Percentiles rank a stretch among this genome's conserved stretches.
Conservation (phyloP, 1,284 basidiomycete species). For the Marasmius tenuissimus region DNA sequence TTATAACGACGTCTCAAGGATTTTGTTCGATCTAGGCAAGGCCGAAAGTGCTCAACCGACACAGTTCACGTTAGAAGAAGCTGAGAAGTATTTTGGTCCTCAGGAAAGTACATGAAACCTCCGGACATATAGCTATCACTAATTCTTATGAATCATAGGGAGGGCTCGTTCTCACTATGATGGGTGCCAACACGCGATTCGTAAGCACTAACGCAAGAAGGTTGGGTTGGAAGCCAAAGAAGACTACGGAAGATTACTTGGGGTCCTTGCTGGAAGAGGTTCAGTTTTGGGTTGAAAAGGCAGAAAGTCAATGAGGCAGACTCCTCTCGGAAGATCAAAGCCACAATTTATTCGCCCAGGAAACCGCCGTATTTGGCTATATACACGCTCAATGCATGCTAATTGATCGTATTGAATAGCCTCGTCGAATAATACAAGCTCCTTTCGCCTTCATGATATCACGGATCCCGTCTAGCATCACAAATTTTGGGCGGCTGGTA, state of each 20-base stretch:
- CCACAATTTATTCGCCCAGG: too few relatives aligned
- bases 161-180: too few relatives aligned
- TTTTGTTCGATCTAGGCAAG: slow-evolving; percentile 26
- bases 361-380: too few relatives aligned
- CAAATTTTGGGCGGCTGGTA: too few relatives aligned
- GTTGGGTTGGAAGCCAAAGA: slow-evolving; percentile 2
- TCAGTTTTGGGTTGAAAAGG: not conserved
- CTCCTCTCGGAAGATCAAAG: too few relatives aligned
- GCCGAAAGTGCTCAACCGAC: slow-evolving; percentile 27
- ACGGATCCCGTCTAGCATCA: too few relatives aligned
- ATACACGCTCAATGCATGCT: too few relatives aligned
- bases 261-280: slow-evolving; percentile 20
- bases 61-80: slow-evolving; percentile 29
- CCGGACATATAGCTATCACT: too few relatives aligned
- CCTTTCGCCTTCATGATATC: too few relatives aligned
- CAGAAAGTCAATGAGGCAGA: too few relatives aligned
- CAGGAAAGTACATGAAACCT: not conserved
- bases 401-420: too few relatives aligned
- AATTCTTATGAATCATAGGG: not conserved
- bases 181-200: not conserved
- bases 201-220: not conserved
- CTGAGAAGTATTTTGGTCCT: slow-evolving; percentile 13
- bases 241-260: slow-evolving; percentile 14
- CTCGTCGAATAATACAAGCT: too few relatives aligned
- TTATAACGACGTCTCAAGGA: slow-evolving; percentile 23